These are phyloP conservation scores for Lavandula angustifolia DNA, from an alignment of 257 asterid genomes.

Conservation along the genomic window DNA sequence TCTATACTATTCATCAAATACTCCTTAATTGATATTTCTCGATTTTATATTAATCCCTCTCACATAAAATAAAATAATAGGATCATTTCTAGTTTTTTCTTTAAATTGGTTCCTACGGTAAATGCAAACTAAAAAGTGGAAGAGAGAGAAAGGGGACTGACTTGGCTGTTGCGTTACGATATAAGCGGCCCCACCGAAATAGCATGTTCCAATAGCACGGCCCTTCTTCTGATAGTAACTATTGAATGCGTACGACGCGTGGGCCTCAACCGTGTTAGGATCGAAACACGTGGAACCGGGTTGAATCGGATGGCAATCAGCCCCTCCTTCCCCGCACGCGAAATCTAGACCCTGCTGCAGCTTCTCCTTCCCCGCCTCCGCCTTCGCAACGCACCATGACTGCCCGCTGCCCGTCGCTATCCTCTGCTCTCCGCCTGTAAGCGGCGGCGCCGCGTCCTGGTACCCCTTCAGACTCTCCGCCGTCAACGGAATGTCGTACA, in stretches of 20 bases:
- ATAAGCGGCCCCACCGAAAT: slow-evolving; percentile 82
- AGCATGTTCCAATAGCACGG: slow-evolving; percentile 74
- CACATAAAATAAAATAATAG: no score
- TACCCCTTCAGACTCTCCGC: slow-evolving; percentile 50
- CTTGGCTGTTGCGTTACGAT: slow-evolving; percentile 72
- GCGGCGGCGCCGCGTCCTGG: slow-evolving; percentile 40
- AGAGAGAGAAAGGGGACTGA: slow-evolving; percentile 37
- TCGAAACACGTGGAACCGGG: slow-evolving; percentile 90
- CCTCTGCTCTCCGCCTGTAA: slow-evolving; percentile 44
- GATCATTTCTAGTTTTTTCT: no score
- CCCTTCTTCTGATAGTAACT: slow-evolving; percentile 82
- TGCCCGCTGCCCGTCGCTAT: slow-evolving; percentile 54
- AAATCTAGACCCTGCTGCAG: slow-evolving; percentile 83
- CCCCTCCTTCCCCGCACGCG: slow-evolving; percentile 94
- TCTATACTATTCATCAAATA: no score
- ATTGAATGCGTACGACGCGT: slow-evolving; percentile 90
- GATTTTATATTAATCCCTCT: no score
- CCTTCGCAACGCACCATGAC: slow-evolving; percentile 91
- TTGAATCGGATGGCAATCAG: slow-evolving; percentile 95
- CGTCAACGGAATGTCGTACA: slow-evolving; percentile 72
- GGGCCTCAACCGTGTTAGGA: slow-evolving; percentile 85
- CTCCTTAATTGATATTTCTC: no score
- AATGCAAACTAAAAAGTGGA: not conserved
- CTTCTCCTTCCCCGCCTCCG: slow-evolving; percentile 52
- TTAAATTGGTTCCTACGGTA: no score